Base-by-base conservation (phyloP, 768 basidiomycete species). In the Filobasidium wieringae region DNA sequence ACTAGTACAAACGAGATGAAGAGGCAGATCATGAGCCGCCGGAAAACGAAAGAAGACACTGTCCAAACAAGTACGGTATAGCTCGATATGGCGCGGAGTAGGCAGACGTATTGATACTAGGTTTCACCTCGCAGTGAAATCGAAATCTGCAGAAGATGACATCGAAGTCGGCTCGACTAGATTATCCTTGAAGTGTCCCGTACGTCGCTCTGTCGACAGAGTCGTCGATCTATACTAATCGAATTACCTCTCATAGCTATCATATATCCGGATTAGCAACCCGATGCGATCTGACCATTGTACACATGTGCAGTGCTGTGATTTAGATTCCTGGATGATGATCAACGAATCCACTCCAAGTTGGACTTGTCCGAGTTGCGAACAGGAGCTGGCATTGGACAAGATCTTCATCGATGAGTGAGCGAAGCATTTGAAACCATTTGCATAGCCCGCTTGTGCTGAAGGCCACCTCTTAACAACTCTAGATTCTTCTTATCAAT, bases 291-390 rank as follows among this genome's bases (percentile, higher is more conserved):
- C 95, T 0, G 79, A 77, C n/a, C 78, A 79, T 59, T 97, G 95
- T 68, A 82, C 86, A 34, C 95, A 97, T 73, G 76, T 87, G 7
- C 87, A 91, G 65, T 99, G 95, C 72, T 99, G 97, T 74, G 95
- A 99, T 73, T 91, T 91, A 0, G 79, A 79, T 17, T 88, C 87
- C 37, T 99, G 91, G 91, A 88, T 86, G 68, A 84, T 85, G 4
- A 83, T 93, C 71, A 97, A 95, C 82, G 88, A 93, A 68, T 85
- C 88, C 75, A 96, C 91, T 8, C 95, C 93, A 1, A 91, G 90
- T 30, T 99, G 88, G 86, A 73, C 85, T 45, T 97, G 95, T 74
- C 93, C 95, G 27, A 85, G 90, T 40, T 97, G 95, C 74, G 88
- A 89, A 71, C 84, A 81, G 67, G 76, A 79, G 45, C 72, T 99